A percentile compares a stretch with the other conserved stretches of the same genome.
Evolutionary conservation across 73 alveolate genomes (phyloP).

Genomic region (Diophrys sp.): DNA sequence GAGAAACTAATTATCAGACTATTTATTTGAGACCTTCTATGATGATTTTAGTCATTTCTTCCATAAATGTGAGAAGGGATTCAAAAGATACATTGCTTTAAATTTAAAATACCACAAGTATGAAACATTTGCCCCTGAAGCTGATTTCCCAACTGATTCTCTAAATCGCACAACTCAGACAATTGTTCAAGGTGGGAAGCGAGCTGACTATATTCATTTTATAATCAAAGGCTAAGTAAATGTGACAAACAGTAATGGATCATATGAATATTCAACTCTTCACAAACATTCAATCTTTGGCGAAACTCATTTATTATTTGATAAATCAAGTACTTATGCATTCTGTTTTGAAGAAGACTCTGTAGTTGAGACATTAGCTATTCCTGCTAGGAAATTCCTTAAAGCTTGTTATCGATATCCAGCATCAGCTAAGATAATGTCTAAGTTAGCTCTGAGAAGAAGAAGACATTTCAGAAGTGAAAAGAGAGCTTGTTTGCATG

Average conservation of each 20-base stretch:
- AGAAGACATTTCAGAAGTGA: neutral
- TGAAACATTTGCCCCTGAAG: neutral
- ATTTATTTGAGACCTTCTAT: slow-evolving; percentile 4
- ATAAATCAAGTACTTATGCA: neutral
- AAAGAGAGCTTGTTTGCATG: neutral
- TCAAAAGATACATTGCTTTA: slow-evolving; percentile 18
- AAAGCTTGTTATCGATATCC: slow-evolving; percentile 8
- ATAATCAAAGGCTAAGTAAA: slow-evolving; percentile 41
- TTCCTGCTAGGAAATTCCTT: neutral
- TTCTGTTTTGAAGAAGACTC: neutral
- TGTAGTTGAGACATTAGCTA: neutral
- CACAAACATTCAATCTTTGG: slow-evolving; percentile 44
- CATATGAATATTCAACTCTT: slow-evolving; percentile 29
- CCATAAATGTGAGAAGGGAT: slow-evolving; percentile 33
- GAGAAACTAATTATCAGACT: slow-evolving; percentile 23
- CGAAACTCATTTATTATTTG: slow-evolving; percentile 12
- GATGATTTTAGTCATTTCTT: slow-evolving; percentile 18
- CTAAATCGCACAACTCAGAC: neutral
- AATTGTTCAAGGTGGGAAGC: neutral
- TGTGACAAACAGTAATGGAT: slow-evolving; percentile 32
- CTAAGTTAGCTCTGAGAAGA: neutral
- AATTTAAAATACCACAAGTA: slow-evolving; percentile 17
- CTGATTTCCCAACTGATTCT: neutral
- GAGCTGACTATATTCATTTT: slow-evolving; percentile 16
- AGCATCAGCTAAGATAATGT: neutral